Evolutionary conservation across 768 basidiomycete genomes (phyloP), one percentile per base, ranked within the genome.

Genomic region (Phaffia australis): DNA sequence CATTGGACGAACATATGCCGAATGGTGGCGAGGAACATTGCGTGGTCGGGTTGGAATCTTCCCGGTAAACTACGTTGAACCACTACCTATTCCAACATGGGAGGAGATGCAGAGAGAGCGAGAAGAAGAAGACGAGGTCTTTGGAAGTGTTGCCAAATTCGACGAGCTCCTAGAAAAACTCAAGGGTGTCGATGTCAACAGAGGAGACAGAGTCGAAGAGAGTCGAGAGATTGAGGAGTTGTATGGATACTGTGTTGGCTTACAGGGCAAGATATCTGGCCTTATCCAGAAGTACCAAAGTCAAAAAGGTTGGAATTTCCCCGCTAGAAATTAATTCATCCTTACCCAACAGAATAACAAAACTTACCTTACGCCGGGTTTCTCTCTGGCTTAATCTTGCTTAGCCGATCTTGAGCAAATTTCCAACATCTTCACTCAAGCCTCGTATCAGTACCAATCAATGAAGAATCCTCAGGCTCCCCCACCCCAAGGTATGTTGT

Each of bases 21-120:
- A 95, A 74, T 98, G 94, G 94, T 97, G 92, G 90, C 78, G 89
- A 27, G 94, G 94, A 0, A 91, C 95, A 71, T 76, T 93, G 55
- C 87, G 85, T 73, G 92, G 89, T 0, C 79, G 88, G 66, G 90
- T 91, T 2, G 91, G 91, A 54, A 98, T 98, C 56, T 97, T 98
- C 76, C 94, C 94, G 0, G 89, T 94, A 23, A 95, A 94, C 75
- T 95, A 97, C 78, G 90, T 97, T 71, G 89, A 89, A 72, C 8
- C 86, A 81, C 48, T 97, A 69, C 88, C 91, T 0, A 90, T 94
- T 64, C 88, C 88, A 0, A 89, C 86, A 0, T 78, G 85, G 1
- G 77, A 79, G 0, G 89, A 94, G 70, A 73, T 94, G 42, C 84
- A 86, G 0, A 81, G 80, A 63, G 94, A 97, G 73, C 87, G 85